Evolutionary conservation across 176 grass and related monocot genomes (phyloP).

Genomic region (Eleusine coracana): DNA sequence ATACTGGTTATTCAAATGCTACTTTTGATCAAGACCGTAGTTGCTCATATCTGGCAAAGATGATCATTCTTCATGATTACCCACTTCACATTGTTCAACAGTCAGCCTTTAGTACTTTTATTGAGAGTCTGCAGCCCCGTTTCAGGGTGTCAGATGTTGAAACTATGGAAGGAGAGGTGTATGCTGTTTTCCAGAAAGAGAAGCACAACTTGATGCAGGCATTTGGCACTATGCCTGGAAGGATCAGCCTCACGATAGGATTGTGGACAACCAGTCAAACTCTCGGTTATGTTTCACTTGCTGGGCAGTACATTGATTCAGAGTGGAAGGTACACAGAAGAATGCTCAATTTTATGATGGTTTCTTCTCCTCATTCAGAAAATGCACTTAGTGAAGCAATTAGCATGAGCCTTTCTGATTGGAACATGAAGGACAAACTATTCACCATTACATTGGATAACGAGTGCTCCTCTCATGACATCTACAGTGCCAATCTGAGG

Average conservation of each 20-base stretch:
- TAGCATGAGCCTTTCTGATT: constrained; percentile 57
- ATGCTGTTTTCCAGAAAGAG: constrained; percentile 73
- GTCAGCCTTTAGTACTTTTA: constrained; percentile 61
- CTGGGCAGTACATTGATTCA: constrained; percentile 65
- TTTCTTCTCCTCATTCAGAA: constrained; percentile 89
- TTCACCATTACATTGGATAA: constrained; percentile 93
- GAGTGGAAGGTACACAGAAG: constrained; percentile 75
- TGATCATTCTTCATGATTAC: constrained; percentile 88
- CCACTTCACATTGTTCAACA: constrained; percentile 87
- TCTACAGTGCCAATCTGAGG: constrained; percentile 91
- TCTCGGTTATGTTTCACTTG: constrained; percentile 79
- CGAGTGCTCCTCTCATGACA: constrained; percentile 88
- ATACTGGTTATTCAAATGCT: constrained; percentile 71
- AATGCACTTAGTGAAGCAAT: constrained; percentile 89
- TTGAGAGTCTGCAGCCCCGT: constrained; percentile 75
- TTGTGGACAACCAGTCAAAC: constrained; percentile 89
- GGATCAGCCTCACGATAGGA: constrained; percentile 77
- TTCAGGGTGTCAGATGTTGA: constrained; percentile 67
- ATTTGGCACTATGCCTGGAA: constrained; percentile 65
- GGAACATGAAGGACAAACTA: constrained; percentile 82
- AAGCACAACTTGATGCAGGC: constrained; percentile 61
- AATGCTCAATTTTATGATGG: constrained; percentile 97
- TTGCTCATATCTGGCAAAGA: constrained; percentile 66
- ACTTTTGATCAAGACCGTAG: constrained; percentile 85
- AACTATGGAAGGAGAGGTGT: constrained; percentile 68